Conservation (phyloP, 1,139 yeast species). For the Debaryomyces psychrophilus region DNA sequence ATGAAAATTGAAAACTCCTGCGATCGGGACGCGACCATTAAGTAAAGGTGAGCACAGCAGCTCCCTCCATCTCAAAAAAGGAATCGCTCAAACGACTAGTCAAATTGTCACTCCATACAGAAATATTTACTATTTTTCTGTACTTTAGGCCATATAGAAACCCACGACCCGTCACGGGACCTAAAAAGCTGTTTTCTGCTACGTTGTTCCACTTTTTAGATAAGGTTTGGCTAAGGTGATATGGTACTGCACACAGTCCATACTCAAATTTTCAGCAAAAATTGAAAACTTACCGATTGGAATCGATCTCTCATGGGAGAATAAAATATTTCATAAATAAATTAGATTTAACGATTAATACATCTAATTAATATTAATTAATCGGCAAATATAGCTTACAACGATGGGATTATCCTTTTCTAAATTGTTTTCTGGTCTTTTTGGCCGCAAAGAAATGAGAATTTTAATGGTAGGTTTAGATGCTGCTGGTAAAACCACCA, state of each 20-base stretch:
- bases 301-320: conserved; percentile 10
- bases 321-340: conserved; percentile 6
- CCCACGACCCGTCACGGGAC: no score
- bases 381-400: conserved; percentile 9
- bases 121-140: neutral
- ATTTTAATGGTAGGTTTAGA: conserved; percentile 49
- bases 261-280: conserved; percentile 12
- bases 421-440: conserved; percentile 38
- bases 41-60: conserved; percentile 1
- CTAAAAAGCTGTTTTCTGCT: no score
- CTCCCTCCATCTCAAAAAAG: neutral
- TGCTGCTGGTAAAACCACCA: conserved; percentile 50
- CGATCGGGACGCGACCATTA: conserved; percentile 5
- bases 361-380: conserved; percentile 8
- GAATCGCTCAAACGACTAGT: neutral
- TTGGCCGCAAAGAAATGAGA: conserved; percentile 49
- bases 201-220: neutral
- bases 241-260: neutral
- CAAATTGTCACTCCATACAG: neutral
- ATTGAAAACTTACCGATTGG: conserved; percentile 8
- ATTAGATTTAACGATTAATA: conserved; percentile 9
- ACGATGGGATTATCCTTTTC: conserved; percentile 42
- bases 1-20: neutral
- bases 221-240: neutral
- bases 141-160: no score